These are phyloP conservation scores for Aquilaria yunnanensis DNA, from an alignment of 345 rosid species.

Conservation along the genomic window DNA sequence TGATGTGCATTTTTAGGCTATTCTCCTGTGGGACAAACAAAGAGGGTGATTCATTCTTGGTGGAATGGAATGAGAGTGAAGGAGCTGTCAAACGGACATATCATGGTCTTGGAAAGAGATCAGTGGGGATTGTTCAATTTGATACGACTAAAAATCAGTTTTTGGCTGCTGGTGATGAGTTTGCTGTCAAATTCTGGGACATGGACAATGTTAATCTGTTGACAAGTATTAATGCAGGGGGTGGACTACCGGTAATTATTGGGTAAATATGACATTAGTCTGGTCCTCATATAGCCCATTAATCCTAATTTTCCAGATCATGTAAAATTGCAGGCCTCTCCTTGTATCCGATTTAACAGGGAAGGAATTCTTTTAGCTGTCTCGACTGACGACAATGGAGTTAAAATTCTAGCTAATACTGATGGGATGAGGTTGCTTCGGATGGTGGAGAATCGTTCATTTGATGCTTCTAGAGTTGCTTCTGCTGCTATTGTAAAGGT, in stretches of 20 bases:
- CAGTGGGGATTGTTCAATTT: slow-evolving; percentile 71
- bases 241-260: slow-evolving; percentile 67
- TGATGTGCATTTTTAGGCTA: slow-evolving; percentile 32
- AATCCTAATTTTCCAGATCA: slow-evolving; percentile 11
- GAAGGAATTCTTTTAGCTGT: slow-evolving; percentile 78
- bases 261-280: slow-evolving; percentile 3
- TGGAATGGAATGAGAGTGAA: slow-evolving; percentile 93
- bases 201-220: slow-evolving; percentile 54
- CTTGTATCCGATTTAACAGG: slow-evolving; percentile 70
- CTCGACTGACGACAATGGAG: slow-evolving; percentile 69
- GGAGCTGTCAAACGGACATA: slow-evolving; percentile 60
- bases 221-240: slow-evolving; percentile 67
- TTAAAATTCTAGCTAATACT: slow-evolving; percentile 70
- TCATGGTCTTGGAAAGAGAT: slow-evolving; percentile 65
- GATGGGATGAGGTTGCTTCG: slow-evolving; percentile 70
- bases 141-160: slow-evolving; percentile 76
- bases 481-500: slow-evolving; percentile 63
- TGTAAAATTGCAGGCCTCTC: slow-evolving; percentile 59
- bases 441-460: slow-evolving; percentile 59
- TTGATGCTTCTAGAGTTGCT: slow-evolving; percentile 77
- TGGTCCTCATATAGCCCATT: slow-evolving; percentile 2
- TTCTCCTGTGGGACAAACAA: slow-evolving; percentile 83
- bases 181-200: slow-evolving; percentile 73
- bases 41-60: slow-evolving; percentile 73
- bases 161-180: slow-evolving; percentile 89